Base-by-base conservation (phyloP, 441 rosid species). In the Gossypium laxum region DNA sequence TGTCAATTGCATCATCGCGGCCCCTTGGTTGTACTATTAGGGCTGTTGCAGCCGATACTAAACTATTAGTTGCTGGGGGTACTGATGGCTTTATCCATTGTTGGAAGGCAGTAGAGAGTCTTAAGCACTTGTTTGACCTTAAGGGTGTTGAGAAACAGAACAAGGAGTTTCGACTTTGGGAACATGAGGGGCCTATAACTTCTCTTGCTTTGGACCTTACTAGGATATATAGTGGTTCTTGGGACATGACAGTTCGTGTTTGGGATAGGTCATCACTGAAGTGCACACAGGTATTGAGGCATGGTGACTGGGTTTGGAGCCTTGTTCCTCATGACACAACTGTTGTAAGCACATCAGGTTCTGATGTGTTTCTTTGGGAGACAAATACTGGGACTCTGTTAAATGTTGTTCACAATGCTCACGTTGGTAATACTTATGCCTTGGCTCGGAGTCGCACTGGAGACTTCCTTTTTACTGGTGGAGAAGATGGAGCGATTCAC, bases 241-340 rank as follows among this genome's bases (percentile, higher is more conserved):
- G 97, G 98, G 98, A 93, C 78, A 88, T 89, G 98, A 80, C 97
- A 32, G 91, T 91, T 74, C 86, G 96, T 50, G 61, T 91, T 43
- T 91, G 96, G 97, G 91, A 89, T 73, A 89, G 95, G 5, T 69
- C 87, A 32, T 87, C 85, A 0, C 71, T 91, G 76, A 86, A 86
- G 56, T 93, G 96, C 79, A 51, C 77, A 55, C 83, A 81, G 73
- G 79, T 85, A 45, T 80, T 93, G 84, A 86, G 89, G 82, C 97
- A 93, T 67, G 71, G 86, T 79, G 98, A 93, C 77, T 93, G 96
- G 97, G 91, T 93, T 69, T 91, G 91, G 91, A 80, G 85, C 60
- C 85, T 93, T 72, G 91, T 69, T 6, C 96, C 97, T 12, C 93
- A 85, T 64, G 88, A 83, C 67, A 82, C 84, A 11, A 88, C 89